These are phyloP conservation scores for Globisporangium iwayamae DNA, from an alignment of 352 stramenopile genomes.

Conservation along the genomic window DNA sequence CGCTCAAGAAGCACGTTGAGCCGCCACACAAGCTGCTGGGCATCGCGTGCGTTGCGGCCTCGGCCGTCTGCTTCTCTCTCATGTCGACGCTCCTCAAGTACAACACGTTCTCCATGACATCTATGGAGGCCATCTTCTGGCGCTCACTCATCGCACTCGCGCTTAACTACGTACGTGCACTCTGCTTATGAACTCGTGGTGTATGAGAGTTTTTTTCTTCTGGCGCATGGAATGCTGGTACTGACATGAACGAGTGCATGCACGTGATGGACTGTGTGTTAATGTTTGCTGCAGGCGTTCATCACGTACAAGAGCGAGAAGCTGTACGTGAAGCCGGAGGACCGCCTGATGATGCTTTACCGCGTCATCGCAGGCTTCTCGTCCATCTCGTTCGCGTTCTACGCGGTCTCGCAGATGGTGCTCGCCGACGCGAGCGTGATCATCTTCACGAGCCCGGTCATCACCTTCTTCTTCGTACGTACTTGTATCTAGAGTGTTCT, in stretches of 20 bases:
- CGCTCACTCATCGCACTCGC: slow-evolving; percentile 50
- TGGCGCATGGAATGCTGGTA: slow-evolving; percentile 20
- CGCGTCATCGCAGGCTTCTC: slow-evolving; percentile 45
- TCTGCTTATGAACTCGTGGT: neutral
- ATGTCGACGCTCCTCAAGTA: slow-evolving; percentile 83
- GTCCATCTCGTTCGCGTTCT: slow-evolving; percentile 78
- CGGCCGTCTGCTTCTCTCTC: slow-evolving; percentile 78
- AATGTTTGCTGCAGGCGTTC: neutral
- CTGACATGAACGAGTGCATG: slow-evolving; percentile 19
- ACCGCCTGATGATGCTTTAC: slow-evolving; percentile 59
- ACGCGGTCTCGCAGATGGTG: slow-evolving; percentile 77
- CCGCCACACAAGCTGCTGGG: slow-evolving; percentile 50
- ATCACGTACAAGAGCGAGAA: slow-evolving; percentile 44
- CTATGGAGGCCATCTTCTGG: slow-evolving; percentile 84
- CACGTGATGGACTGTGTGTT: slow-evolving; percentile 21
- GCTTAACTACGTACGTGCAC: slow-evolving; percentile 64
- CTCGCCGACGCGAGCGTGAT: slow-evolving; percentile 69
- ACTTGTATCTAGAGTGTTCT: neutral
- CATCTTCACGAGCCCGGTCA: slow-evolving; percentile 69
- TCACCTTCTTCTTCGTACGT: slow-evolving; percentile 72
- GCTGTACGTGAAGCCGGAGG: slow-evolving; percentile 30
- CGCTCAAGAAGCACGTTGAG: neutral
- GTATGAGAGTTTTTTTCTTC: too few species aligned
- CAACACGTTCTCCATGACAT: slow-evolving; percentile 68
- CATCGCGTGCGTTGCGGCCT: slow-evolving; percentile 64